Evolutionary conservation across 2,329 filamentous ascomycete species (phyloP), one percentile per base, ranked within the genome.

Genomic region (Ophiocordyceps sinensis): DNA sequence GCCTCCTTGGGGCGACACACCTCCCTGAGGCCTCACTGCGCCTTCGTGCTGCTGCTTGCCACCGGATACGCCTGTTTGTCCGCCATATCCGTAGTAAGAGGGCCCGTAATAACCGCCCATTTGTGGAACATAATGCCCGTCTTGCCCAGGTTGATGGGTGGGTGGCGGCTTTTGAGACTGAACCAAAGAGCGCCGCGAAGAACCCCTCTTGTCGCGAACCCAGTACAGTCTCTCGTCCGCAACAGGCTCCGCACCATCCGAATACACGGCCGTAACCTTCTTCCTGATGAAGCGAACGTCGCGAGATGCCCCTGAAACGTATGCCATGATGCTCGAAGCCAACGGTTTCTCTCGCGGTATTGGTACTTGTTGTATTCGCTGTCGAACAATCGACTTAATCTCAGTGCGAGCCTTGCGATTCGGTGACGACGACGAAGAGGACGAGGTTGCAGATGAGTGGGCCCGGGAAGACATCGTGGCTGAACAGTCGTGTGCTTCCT

Each of bases 241-340:
- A 9, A 10, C 32, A 7, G 14, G 14, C 15, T 34, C 32, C 15
- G 14, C 7, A 14, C 12, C 13, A 15, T 35, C 14, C 15, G 15
- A 14, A n/a, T 5, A 17, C 6, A 15, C 32, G n/a, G 9, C 32
- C 32, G 8, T 8, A 10, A 14, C 14, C n/a, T 35, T 35, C 32
- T 35, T 35, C 32, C 17, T 15, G 14, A 35, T 15, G 3, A 17
- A 7, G n/a, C 26, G 15, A 13, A 28, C 40, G n/a, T 38, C 36
- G 12, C 28, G 14, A 12, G 40, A 28, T 14, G 32, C 40, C 15
- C 40, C 40, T 17, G 35, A 14, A 17, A 19, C 35, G 29, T 38
- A 41, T 14, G 36, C 29, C 40, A 41, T 31, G 40, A 41, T 26
- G 23, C 36, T 41, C 6, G 34, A 35, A 4, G 28, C 17, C n/a